Evolutionary conservation across 1,284 basidiomycete species (phyloP).

Genomic region (Sporisorium graminicola): DNA sequence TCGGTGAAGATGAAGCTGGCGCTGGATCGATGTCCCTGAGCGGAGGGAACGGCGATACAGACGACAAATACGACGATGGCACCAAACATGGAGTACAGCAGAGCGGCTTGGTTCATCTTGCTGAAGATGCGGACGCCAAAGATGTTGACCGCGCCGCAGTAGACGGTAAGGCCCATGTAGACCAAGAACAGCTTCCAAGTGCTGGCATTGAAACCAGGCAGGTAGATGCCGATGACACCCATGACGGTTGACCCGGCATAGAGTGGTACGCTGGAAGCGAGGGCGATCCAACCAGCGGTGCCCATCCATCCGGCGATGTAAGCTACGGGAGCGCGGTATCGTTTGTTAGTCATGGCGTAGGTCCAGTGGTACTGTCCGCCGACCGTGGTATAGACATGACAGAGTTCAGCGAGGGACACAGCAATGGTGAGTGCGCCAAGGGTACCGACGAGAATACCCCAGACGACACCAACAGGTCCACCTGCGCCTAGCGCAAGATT

Average conservation of each 20-base stretch:
- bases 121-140: conserved; percentile 33
- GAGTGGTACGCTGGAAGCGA: conserved; percentile 38
- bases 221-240: conserved; percentile 30
- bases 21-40: conserved; percentile 20
- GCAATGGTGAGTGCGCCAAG: conserved; percentile 35
- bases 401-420: conserved; percentile 38
- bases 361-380: conserved; percentile 54
- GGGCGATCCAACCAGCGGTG: conserved; percentile 41
- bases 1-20: conserved; percentile 46
- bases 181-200: conserved; percentile 30
- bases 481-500: conserved; percentile 40
- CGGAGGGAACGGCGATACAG: conserved; percentile 30
- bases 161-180: conserved; percentile 35
- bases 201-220: conserved; percentile 16
- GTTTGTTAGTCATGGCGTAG: conserved; percentile 28
- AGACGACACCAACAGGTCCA: conserved; percentile 39
- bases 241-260: conserved; percentile 27
- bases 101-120: conserved; percentile 37
- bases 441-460: conserved; percentile 36
- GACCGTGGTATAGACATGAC: conserved; percentile 38
- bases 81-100: conserved; percentile 27
- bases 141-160: conserved; percentile 42
- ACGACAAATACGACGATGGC: conserved; percentile 39
- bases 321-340: conserved; percentile 13
- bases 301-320: conserved; percentile 44